Evolutionary conservation across 352 stramenopile species (phyloP).

Genomic region (Globisporangium parvum): DNA sequence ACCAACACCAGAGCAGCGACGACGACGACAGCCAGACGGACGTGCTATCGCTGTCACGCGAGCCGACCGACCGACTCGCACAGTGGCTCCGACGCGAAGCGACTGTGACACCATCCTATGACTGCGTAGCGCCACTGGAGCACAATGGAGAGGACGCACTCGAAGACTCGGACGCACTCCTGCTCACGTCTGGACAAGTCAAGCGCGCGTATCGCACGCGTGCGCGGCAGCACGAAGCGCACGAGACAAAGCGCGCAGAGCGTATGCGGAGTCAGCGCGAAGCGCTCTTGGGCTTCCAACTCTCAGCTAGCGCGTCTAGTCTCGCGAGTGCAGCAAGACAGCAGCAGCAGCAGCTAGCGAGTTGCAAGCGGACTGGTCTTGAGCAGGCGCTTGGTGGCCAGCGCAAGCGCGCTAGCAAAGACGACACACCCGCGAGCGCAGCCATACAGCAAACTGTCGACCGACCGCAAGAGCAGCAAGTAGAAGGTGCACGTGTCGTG

Average conservation of each 20-base stretch:
- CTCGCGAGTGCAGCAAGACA: neutral
- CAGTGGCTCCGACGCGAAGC: conserved; percentile 8
- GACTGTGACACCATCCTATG: neutral
- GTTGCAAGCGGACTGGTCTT: too few species aligned
- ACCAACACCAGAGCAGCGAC: neutral
- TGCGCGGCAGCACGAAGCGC: conserved; percentile 26
- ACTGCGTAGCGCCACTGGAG: neutral
- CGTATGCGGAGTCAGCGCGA: conserved; percentile 10
- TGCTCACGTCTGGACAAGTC: conserved; percentile 37
- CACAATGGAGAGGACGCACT: neutral
- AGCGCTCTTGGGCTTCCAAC: neutral
- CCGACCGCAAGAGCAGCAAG: neutral
- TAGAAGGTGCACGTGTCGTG: neutral
- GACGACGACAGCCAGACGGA: neutral
- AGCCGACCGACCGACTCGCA: conserved; percentile 9
- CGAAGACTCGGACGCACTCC: conserved; percentile 1
- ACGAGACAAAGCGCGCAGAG: conserved; percentile 12
- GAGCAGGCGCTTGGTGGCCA: too few species aligned
- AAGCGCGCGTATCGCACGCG: conserved; percentile 32
- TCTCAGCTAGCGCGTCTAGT: too few species aligned
- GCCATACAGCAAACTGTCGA: neutral
- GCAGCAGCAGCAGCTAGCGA: too few species aligned
- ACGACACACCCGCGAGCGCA: neutral
- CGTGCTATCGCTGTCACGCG: neutral
- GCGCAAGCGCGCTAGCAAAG: neutral